Evolutionary conservation across 2,329 filamentous ascomycete species (phyloP).

Genomic region (Chlorencoelia australis): DNA sequence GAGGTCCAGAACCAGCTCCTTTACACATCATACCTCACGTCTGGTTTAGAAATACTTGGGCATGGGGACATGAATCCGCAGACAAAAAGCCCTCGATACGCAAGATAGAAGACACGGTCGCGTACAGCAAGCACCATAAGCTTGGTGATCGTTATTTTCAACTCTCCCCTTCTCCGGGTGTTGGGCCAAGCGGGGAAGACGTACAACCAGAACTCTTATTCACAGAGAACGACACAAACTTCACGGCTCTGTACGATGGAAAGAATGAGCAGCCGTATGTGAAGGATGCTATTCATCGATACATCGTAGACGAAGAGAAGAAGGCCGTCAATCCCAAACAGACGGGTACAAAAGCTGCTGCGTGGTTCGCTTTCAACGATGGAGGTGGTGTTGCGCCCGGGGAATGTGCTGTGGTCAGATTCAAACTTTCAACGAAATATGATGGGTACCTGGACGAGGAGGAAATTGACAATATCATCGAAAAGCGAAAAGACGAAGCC

Average conservation of each 20-base stretch:
- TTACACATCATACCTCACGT: slow-evolving; percentile 90
- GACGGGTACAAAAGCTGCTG: slow-evolving; percentile 77
- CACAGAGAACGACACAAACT: slow-evolving; percentile 94
- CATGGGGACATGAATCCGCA: slow-evolving; percentile 72
- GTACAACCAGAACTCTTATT: slow-evolving; percentile 79
- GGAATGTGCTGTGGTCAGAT: slow-evolving; percentile 90
- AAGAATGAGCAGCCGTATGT: slow-evolving; percentile 77
- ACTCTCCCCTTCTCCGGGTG: slow-evolving; percentile 81
- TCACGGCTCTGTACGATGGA: slow-evolving; percentile 62
- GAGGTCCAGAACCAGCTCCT: slow-evolving; percentile 80
- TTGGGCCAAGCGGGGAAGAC: slow-evolving; percentile 68
- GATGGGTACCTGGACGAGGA: slow-evolving; percentile 84
- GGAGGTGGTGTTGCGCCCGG: slow-evolving; percentile 78
- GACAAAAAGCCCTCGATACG: slow-evolving; percentile 74
- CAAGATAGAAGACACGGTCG: slow-evolving; percentile 53
- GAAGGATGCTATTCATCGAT: slow-evolving; percentile 88
- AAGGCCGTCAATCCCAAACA: slow-evolving; percentile 70
- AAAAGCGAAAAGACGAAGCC: slow-evolving; percentile 76
- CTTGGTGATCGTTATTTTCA: slow-evolving; percentile 77
- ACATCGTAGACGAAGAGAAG: slow-evolving; percentile 75
- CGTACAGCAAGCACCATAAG: slow-evolving; percentile 67
- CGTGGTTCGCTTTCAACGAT: slow-evolving; percentile 89
- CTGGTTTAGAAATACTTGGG: slow-evolving; percentile 97
- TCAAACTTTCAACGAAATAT: slow-evolving; percentile 69
- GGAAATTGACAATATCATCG: slow-evolving; percentile 81